phyloP scores from a whole-genome alignment of 768 basidiomycete species.

The Nevesoporus exiguus region DNA sequence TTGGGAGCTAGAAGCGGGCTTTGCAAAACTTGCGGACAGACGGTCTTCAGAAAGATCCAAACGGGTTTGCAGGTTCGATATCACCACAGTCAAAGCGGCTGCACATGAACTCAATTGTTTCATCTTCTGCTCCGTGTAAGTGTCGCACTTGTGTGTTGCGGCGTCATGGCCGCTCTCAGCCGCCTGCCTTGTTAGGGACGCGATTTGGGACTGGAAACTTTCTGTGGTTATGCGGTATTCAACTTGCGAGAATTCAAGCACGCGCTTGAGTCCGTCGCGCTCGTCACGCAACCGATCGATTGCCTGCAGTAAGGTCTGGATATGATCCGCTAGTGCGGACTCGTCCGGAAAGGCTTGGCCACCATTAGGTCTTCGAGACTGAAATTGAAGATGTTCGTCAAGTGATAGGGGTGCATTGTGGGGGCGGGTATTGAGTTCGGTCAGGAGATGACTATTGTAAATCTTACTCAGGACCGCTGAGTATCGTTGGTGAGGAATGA shows the following conservation, averaged over 20 bases:
- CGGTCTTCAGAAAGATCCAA: conserved; percentile 21
- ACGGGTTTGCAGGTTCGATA: conserved; percentile 37
- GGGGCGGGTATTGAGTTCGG: conserved; percentile 13
- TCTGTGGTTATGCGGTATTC: conserved; percentile 66
- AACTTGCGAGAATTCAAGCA: conserved; percentile 63
- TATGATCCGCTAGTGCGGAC: conserved; percentile 34
- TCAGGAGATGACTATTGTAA: conserved; percentile 17
- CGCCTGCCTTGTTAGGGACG: conserved; percentile 27
- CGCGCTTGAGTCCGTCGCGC: conserved; percentile 57
- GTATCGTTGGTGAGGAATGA: background rate
- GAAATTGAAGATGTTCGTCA: conserved; percentile 1
- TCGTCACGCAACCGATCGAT: conserved; percentile 67
- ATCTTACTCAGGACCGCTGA: background rate
- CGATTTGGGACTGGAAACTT: conserved; percentile 51
- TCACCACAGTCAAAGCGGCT: conserved; percentile 37
- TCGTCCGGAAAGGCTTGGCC: conserved; percentile 13
- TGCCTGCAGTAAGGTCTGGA: conserved; percentile 57
- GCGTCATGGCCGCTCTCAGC: conserved; percentile 21
- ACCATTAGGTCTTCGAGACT: background rate
- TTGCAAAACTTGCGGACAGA: conserved; percentile 7
- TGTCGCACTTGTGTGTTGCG: conserved; percentile 2
- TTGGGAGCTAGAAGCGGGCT: conserved; percentile 16
- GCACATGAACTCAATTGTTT: conserved; percentile 34
- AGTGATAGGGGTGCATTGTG: background rate
- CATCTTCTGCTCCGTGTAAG: conserved; percentile 13